Percentiles rank a stretch among this genome's conserved stretches.
These are phyloP conservation scores for Colletotrichum cereale DNA, from an alignment of 2,329 filamentous ascomycete species.

Conservation along the genomic window DNA sequence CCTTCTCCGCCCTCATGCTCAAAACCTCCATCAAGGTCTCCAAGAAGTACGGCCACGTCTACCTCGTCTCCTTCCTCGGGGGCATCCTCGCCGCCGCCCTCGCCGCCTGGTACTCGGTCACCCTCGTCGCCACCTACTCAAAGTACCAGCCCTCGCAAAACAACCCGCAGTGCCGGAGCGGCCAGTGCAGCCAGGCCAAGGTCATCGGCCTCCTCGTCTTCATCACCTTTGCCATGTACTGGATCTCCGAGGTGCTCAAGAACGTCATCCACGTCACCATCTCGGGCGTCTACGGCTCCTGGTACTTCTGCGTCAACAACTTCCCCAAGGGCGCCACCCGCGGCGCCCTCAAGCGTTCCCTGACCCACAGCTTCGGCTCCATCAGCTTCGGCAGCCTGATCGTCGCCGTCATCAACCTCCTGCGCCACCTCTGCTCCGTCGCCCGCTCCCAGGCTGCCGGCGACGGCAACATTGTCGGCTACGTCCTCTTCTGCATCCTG, in stretches of 20 bases:
- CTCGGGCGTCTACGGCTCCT: slow-evolving; percentile 89
- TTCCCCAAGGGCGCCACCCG: slow-evolving; percentile 85
- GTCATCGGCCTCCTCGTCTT: slow-evolving; percentile 90
- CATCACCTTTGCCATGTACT: slow-evolving; percentile 91
- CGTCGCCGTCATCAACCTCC: slow-evolving; percentile 87
- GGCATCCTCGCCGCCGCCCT: slow-evolving; percentile 82
- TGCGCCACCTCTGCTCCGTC: slow-evolving; percentile 86
- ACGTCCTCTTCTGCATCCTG: slow-evolving; percentile 78
- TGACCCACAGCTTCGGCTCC: slow-evolving; percentile 93
- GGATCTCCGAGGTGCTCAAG: slow-evolving; percentile 94
- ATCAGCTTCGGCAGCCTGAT: slow-evolving; percentile 89
- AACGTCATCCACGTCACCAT: slow-evolving; percentile 92
- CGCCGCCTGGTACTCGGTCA: slow-evolving; percentile 87
- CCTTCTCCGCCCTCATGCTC: slow-evolving; percentile 91
- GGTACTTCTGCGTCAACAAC: slow-evolving; percentile 84
- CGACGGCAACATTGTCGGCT: slow-evolving; percentile 75
- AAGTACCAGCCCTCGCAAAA: slow-evolving; percentile 77
- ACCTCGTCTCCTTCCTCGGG: slow-evolving; percentile 85
- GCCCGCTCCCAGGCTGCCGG: slow-evolving; percentile 73
- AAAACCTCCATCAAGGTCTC: slow-evolving; percentile 88
- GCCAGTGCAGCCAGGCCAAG: slow-evolving; percentile 78
- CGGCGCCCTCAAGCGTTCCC: slow-evolving; percentile 82
- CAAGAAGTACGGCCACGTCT: slow-evolving; percentile 87
- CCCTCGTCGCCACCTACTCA: slow-evolving; percentile 86
- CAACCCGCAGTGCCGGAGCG: slow-evolving; percentile 67